Percentiles rank a stretch among this genome's conserved stretches.
phyloP scores from a whole-genome alignment of 768 basidiomycete genomes.

The Boletus insuetus region DNA sequence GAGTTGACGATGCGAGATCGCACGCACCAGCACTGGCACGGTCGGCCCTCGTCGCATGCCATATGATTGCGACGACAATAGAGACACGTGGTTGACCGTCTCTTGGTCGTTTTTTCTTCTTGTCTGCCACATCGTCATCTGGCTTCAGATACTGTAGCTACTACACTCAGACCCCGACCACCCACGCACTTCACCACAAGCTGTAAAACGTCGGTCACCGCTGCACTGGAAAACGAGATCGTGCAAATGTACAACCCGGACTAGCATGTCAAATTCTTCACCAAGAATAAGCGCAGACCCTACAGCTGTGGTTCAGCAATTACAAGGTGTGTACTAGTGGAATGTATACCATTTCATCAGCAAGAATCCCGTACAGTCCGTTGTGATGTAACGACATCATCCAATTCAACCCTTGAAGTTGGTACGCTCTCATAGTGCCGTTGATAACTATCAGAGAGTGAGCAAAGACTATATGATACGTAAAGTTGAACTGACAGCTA shows the following conservation, averaged over 20 bases:
- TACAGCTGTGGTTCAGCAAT: conserved; percentile 28
- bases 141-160: no score
- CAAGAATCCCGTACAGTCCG: conserved; percentile 93
- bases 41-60: conserved; percentile 86
- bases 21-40: conserved; percentile 89
- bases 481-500: conserved; percentile 53
- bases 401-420: conserved; percentile 96
- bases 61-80: conserved; percentile 93
- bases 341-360: conserved; percentile 83
- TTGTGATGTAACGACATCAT: conserved; percentile 96
- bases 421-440: conserved; percentile 90
- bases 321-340: background rate
- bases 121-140: conserved; percentile 32
- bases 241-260: no score
- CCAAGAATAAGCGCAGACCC: no score
- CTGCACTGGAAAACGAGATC: no score
- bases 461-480: background rate
- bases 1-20: conserved; percentile 7
- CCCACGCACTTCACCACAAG: no score
- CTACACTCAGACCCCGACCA: no score
- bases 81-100: conserved; percentile 91
- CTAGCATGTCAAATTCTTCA: no score
- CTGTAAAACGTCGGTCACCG: no score
- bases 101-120: conserved; percentile 70
- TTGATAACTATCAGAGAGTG: conserved; percentile 63